Conservation (phyloP, 2,329 filamentous ascomycete species). For the Alternaria sp. region DNA sequence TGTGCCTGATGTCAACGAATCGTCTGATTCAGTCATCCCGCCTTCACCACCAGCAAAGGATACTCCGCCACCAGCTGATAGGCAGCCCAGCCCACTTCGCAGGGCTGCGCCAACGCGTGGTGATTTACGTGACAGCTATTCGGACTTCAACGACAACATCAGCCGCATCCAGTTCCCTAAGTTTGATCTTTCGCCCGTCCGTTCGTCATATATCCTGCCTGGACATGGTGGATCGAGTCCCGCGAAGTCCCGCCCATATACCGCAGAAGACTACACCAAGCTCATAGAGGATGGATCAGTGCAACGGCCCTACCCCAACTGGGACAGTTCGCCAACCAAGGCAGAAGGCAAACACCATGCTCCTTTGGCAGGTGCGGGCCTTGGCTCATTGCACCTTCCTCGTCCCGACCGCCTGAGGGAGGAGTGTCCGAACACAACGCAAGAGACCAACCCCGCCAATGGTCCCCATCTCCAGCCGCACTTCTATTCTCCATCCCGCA, state of each 20-base stretch:
- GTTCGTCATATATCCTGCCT: constrained; percentile 15
- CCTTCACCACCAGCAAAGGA: constrained; percentile 55
- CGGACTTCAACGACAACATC: constrained; percentile 5
- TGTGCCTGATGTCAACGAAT: neutral
- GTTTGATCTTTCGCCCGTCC: constrained; percentile 21
- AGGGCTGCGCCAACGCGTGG: constrained; percentile 18
- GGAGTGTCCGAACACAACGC: constrained; percentile 13
- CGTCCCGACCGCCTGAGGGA: constrained; percentile 23
- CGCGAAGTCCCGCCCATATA: constrained; percentile 30
- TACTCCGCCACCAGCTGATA: constrained; percentile 39
- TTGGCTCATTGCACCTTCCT: constrained; percentile 11
- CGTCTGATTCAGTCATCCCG: constrained; percentile 26
- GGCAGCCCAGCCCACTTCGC: constrained; percentile 26
- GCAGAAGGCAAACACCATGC: constrained; percentile 11
- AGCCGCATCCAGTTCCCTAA: constrained; percentile 19
- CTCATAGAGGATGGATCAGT: constrained; percentile 33
- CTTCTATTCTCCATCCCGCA: constrained; percentile 41
- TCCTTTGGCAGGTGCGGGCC: constrained; percentile 9
- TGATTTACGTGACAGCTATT: constrained; percentile 24
- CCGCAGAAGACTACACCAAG: constrained; percentile 35
- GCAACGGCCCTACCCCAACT: constrained; percentile 22
- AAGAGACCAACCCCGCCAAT: neutral
- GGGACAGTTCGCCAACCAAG: constrained; percentile 13
- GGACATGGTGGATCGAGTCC: constrained; percentile 25
- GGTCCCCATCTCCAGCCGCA: constrained; percentile 26